Evolutionary conservation across 139 green algal genomes (phyloP).

Genomic region (Mychonastes homosphaera): DNA sequence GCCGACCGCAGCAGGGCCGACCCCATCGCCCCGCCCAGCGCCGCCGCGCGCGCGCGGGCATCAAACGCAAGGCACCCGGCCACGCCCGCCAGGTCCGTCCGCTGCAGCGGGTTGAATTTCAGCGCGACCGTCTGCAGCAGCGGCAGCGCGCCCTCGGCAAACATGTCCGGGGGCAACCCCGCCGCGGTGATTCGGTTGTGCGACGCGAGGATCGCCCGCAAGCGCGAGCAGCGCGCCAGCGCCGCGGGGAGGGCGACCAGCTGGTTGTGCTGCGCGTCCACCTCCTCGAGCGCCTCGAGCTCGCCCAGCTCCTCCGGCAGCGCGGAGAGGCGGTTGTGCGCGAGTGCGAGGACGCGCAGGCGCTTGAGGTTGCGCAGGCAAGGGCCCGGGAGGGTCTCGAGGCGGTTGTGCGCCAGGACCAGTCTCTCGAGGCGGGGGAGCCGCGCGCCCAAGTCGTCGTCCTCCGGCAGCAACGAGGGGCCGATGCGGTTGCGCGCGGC

Average conservation of each 20-base stretch:
- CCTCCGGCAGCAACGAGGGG: no score
- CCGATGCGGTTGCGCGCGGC: no score
- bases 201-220: neutral
- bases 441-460: neutral
- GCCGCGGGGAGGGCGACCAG: constrained; percentile 10
- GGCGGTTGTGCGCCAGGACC: constrained; percentile 6
- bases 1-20: no score
- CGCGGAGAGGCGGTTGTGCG: constrained; percentile 23
- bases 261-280: constrained; percentile 28
- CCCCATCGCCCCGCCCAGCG: no score
- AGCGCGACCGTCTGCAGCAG: no score
- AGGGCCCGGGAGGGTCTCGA: neutral
- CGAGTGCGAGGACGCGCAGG: constrained; percentile 13
- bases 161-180: no score
- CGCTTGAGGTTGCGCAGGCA: neutral
- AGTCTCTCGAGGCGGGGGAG: constrained; percentile 7
- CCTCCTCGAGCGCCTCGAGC: constrained; percentile 20
- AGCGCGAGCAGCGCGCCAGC: neutral
- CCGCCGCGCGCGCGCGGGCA: no score
- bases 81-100: no score
- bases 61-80: no score
- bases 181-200: no score
- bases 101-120: no score
- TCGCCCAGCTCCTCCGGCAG: constrained; percentile 15
- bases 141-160: no score